These are phyloP conservation scores for Exophiala xenobiotica DNA, from an alignment of 2,329 filamentous ascomycete genomes.

Conservation along the genomic window DNA sequence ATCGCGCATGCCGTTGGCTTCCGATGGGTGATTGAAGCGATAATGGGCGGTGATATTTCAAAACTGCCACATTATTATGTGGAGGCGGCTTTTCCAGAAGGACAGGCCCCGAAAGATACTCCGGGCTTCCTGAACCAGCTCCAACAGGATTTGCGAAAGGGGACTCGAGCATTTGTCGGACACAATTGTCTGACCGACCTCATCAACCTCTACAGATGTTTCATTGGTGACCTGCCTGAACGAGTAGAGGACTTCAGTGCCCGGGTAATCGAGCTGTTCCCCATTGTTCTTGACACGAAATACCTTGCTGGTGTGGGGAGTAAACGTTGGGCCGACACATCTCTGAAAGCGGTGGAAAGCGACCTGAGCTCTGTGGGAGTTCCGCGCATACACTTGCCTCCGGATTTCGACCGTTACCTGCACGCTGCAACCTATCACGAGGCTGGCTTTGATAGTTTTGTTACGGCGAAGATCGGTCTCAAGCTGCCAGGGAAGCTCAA, in stretches of 20 bases:
- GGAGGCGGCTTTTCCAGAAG: slow-evolving; percentile 28
- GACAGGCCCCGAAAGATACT: slow-evolving; percentile 28
- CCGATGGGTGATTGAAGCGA: slow-evolving; percentile 48
- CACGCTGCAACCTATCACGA: slow-evolving; percentile 51
- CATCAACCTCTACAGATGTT: slow-evolving; percentile 60
- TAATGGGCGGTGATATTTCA: slow-evolving; percentile 44
- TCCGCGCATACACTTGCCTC: slow-evolving; percentile 38
- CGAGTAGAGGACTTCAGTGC: slow-evolving; percentile 55
- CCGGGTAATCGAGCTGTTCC: slow-evolving; percentile 55
- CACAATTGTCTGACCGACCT: slow-evolving; percentile 65
- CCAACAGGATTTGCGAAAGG: slow-evolving; percentile 44
- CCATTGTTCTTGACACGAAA: slow-evolving; percentile 61
- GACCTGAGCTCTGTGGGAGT: slow-evolving; percentile 39
- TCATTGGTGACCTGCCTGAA: slow-evolving; percentile 58
- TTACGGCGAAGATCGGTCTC: slow-evolving; percentile 60
- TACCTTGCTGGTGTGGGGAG: slow-evolving; percentile 54
- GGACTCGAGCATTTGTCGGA: slow-evolving; percentile 56
- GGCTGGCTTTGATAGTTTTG: slow-evolving; percentile 62
- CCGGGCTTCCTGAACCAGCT: slow-evolving; percentile 34
- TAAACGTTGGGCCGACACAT: slow-evolving; percentile 37
- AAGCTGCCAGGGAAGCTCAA: slow-evolving; percentile 47
- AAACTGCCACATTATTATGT: slow-evolving; percentile 38
- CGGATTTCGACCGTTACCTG: slow-evolving; percentile 38
- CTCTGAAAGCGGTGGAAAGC: slow-evolving; percentile 51
- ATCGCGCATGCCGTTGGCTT: slow-evolving; percentile 43